These are phyloP conservation scores for Globisporangium nodosum DNA, from an alignment of 352 stramenopile species.

Conservation along the genomic window DNA sequence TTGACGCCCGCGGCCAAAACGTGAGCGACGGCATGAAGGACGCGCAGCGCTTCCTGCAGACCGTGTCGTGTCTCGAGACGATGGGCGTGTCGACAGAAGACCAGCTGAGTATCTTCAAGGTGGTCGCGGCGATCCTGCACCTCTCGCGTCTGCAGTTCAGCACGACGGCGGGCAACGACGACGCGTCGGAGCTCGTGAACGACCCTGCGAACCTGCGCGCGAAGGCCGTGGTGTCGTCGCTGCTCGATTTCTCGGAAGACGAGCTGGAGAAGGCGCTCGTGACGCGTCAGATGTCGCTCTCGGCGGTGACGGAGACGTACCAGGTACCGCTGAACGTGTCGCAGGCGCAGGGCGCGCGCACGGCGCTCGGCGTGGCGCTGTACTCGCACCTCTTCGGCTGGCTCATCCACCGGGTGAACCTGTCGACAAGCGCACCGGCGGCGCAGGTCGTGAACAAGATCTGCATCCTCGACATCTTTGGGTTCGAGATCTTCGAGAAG, in stretches of 20 bases:
- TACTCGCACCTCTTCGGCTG: constrained; percentile 97
- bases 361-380: constrained; percentile 94
- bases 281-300: constrained; percentile 75
- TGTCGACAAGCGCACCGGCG: constrained; percentile 24
- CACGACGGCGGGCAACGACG: constrained; percentile 45
- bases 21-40: constrained; percentile 67
- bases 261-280: constrained; percentile 68
- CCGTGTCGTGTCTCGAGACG: constrained; percentile 69
- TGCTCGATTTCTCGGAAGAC: constrained; percentile 61
- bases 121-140: constrained; percentile 81
- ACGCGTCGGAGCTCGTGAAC: constrained; percentile 50
- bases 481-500: constrained; percentile 92
- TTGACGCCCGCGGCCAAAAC: constrained; percentile 37
- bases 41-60: constrained; percentile 63
- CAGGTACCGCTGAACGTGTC: constrained; percentile 83
- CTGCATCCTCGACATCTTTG: constrained; percentile 93
- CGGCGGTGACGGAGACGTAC: constrained; percentile 74
- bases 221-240: constrained; percentile 42
- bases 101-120: constrained; percentile 72
- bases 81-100: constrained; percentile 64
- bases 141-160: constrained; percentile 73
- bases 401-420: constrained; percentile 89
- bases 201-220: constrained; percentile 47
- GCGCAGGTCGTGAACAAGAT: constrained; percentile 55
- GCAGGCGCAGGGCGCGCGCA: constrained; percentile 87